Evolutionary conservation across 2,329 filamentous ascomycete genomes (phyloP).

Genomic region (Ascochyta fabae): DNA sequence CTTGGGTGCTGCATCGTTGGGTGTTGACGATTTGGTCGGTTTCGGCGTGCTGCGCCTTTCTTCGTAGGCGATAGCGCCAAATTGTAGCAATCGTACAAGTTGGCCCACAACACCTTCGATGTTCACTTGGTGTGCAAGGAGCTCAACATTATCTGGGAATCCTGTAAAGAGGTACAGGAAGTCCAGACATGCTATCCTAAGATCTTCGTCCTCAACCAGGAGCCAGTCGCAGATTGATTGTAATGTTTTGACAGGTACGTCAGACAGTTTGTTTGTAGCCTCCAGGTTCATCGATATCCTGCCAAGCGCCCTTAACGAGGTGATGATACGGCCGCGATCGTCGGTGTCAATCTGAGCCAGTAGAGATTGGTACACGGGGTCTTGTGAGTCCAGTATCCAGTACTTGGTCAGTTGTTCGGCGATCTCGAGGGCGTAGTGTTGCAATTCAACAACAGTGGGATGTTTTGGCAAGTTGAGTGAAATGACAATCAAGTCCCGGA

Average conservation of each 20-base stretch:
- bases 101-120: constrained; percentile 75
- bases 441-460: constrained; percentile 78
- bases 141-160: constrained; percentile 81
- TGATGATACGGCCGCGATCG: constrained; percentile 83
- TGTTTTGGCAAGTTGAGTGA: constrained; percentile 77
- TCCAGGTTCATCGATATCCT: constrained; percentile 88
- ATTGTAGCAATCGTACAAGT: constrained; percentile 77
- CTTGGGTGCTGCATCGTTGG: constrained; percentile 57
- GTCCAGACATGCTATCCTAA: constrained; percentile 86
- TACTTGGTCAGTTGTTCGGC: constrained; percentile 88
- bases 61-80: constrained; percentile 70
- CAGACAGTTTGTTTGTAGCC: constrained; percentile 75
- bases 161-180: constrained; percentile 97
- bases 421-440: constrained; percentile 90
- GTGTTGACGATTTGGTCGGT: constrained; percentile 55
- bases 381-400: constrained; percentile 72
- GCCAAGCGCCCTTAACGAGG: constrained; percentile 79
- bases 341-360: constrained; percentile 60
- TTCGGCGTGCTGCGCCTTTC: constrained; percentile 65
- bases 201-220: constrained; percentile 85
- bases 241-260: constrained; percentile 70
- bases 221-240: constrained; percentile 75
- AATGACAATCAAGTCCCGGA: constrained; percentile 84
- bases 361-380: constrained; percentile 80
- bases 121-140: constrained; percentile 67